Conservation (phyloP, 2,329 filamentous ascomycete species). For the Penicillium glabrum region DNA sequence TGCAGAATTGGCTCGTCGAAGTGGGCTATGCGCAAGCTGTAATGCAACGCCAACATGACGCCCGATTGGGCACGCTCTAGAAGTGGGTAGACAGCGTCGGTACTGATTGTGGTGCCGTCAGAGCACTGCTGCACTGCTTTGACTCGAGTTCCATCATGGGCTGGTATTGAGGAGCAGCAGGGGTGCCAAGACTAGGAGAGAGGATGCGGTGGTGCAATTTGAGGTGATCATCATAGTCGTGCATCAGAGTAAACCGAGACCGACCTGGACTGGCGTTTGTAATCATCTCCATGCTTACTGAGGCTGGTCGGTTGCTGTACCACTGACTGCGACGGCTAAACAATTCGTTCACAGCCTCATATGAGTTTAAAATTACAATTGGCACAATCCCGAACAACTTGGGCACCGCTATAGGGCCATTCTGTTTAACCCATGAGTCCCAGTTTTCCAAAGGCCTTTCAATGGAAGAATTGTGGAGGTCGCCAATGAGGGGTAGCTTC, state of each 20-base stretch:
- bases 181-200: conserved; percentile 51
- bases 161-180: conserved; percentile 49
- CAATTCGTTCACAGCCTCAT: conserved; percentile 38
- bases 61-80: conserved; percentile 54
- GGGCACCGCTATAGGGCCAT: conserved; percentile 36
- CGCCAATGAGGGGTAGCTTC: conserved; percentile 31
- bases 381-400: conserved; percentile 34
- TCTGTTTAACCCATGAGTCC: conserved; percentile 33
- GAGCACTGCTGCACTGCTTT: conserved; percentile 9
- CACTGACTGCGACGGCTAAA: conserved; percentile 42
- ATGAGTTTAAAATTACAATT: conserved; percentile 40
- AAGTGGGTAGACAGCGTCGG: conserved; percentile 46
- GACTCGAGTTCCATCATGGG: conserved; percentile 54
- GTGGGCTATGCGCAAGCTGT: conserved; percentile 49
- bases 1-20: conserved; percentile 47
- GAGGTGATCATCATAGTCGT: conserved; percentile 54
- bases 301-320: conserved; percentile 42
- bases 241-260: conserved; percentile 41
- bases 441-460: conserved; percentile 30
- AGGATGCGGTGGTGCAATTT: conserved; percentile 47
- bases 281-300: conserved; percentile 43
- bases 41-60: conserved; percentile 54
- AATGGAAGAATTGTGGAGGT: conserved; percentile 30
- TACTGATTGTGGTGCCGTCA: conserved; percentile 8
- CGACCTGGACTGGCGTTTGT: conserved; percentile 19